phyloP scores from a whole-genome alignment of 1,284 basidiomycete genomes.

The Stygiomarasmius scandens region DNA sequence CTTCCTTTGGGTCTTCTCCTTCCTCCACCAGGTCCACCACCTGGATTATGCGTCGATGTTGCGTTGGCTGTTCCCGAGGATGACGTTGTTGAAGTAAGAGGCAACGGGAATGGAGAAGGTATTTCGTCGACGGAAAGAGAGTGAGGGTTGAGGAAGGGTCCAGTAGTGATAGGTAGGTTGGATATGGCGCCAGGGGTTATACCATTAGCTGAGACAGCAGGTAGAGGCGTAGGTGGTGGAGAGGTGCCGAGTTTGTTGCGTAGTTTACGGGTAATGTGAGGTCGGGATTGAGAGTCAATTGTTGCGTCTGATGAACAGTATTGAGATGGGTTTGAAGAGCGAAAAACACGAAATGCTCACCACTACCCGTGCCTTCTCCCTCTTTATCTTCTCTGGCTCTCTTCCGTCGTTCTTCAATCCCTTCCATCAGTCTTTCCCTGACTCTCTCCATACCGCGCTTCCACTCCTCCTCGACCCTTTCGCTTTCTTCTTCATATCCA shows the following conservation, averaged over 20 bases:
- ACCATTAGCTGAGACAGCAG: conserved; percentile 35
- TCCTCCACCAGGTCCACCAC: conserved; percentile 45
- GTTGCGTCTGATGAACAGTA: conserved; percentile 66
- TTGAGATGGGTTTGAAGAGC: too few species aligned
- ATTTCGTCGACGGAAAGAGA: conserved; percentile 81
- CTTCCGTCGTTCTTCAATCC: conserved; percentile 76
- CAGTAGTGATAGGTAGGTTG: conserved; percentile 59
- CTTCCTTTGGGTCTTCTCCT: conserved; percentile 61
- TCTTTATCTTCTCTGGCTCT: conserved; percentile 82
- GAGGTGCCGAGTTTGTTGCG: conserved; percentile 76
- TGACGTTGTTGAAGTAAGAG: conserved; percentile 57
- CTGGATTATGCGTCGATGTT: conserved; percentile 31
- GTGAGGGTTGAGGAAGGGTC: conserved; percentile 74
- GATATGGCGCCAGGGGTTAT: conserved; percentile 35
- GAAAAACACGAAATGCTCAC: too few species aligned
- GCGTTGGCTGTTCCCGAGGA: conserved; percentile 38
- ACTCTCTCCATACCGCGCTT: conserved; percentile 69
- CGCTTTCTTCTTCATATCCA: conserved; percentile 76
- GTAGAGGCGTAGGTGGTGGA: conserved; percentile 59
- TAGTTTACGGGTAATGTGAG: conserved; percentile 79
- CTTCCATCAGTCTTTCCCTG: conserved; percentile 74
- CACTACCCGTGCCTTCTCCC: conserved; percentile 70
- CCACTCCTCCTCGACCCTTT: conserved; percentile 79
- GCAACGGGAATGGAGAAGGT: conserved; percentile 78
- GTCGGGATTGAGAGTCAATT: conserved; percentile 71